These are phyloP conservation scores for Naganishia sp. DNA, from an alignment of 1,284 basidiomycete species.

Conservation along the genomic window DNA sequence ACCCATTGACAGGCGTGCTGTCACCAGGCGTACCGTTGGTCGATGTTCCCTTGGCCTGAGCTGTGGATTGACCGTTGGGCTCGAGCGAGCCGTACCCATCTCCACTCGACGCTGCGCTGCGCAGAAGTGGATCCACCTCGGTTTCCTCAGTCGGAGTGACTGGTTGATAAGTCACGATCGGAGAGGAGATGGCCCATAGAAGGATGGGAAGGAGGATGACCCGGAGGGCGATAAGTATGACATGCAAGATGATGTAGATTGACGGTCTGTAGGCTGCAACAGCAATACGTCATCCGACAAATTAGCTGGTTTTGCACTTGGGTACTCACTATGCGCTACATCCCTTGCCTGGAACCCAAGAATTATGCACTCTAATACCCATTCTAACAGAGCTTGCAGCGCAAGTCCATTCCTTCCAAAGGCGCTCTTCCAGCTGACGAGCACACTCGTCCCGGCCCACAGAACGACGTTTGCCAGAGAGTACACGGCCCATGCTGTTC, in stretches of 20 bases:
- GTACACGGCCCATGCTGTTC: conserved; percentile 55
- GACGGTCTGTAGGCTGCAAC: conserved; percentile 47
- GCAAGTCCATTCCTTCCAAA: conserved; percentile 56
- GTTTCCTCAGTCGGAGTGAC: conserved; percentile 10
- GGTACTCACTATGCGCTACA: conserved; percentile 24
- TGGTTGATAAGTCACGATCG: conserved; percentile 62
- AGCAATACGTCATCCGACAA: conserved; percentile 39
- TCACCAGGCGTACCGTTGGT: neutral
- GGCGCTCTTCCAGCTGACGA: conserved; percentile 27
- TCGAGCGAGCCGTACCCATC: conserved; percentile 54
- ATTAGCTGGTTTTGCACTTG: neutral
- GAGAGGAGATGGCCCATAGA: conserved; percentile 61
- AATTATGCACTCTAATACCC: conserved; percentile 71
- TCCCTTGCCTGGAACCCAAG: conserved; percentile 59
- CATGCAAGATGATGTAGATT: conserved; percentile 60
- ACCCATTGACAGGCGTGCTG: neutral
- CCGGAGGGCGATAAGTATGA: conserved; percentile 66
- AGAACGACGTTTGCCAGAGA: conserved; percentile 62
- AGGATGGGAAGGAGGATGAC: conserved; percentile 65
- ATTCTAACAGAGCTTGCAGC: conserved; percentile 67
- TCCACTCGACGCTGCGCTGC: conserved; percentile 55
- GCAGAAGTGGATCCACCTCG: conserved; percentile 37
- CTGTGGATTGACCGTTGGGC: conserved; percentile 4
- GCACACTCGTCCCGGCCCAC: conserved; percentile 19
- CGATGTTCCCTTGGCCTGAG: conserved; percentile 4